Conservation (phyloP, 306 rosid genomes). For the Vigna unguiculata region DNA sequence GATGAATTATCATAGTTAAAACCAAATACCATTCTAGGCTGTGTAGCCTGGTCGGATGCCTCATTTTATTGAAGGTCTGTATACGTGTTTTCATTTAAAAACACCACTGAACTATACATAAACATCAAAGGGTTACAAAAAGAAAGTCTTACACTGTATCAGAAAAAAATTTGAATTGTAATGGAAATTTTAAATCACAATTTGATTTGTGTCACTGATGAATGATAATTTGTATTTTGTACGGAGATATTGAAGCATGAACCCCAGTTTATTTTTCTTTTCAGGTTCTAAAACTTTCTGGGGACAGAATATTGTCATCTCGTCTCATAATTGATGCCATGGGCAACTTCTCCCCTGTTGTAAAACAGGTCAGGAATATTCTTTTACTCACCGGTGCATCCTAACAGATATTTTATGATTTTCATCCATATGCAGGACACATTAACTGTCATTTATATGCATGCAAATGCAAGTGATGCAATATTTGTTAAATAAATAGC, state of each 20-base stretch:
- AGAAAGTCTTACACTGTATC: background rate
- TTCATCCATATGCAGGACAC: conserved; percentile 14
- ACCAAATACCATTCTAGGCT: background rate
- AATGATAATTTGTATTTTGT: conserved; percentile 22
- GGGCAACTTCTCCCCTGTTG: conserved; percentile 98
- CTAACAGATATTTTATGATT: background rate
- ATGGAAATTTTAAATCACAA: background rate
- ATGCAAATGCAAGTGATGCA: background rate
- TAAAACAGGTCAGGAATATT: conserved; percentile 71
- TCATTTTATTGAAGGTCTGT: background rate
- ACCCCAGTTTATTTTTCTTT: conserved; percentile 20
- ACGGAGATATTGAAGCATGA: conserved; percentile 21
- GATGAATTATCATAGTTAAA: conserved; percentile 6
- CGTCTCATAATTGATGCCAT: conserved; percentile 89
- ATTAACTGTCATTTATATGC: conserved; percentile 25
- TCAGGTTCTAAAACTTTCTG: conserved; percentile 72
- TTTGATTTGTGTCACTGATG: background rate
- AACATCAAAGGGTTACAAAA: conserved; percentile 16
- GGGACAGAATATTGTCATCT: conserved; percentile 71
- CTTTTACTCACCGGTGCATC: background rate
- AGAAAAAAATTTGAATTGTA: background rate
- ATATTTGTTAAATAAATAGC: conserved; percentile 1
- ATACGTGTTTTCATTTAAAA: background rate
- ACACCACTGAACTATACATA: background rate
- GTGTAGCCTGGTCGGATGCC: background rate